Evolutionary conservation across 345 rosid species (phyloP).

Genomic region (Jatropha curcas): DNA sequence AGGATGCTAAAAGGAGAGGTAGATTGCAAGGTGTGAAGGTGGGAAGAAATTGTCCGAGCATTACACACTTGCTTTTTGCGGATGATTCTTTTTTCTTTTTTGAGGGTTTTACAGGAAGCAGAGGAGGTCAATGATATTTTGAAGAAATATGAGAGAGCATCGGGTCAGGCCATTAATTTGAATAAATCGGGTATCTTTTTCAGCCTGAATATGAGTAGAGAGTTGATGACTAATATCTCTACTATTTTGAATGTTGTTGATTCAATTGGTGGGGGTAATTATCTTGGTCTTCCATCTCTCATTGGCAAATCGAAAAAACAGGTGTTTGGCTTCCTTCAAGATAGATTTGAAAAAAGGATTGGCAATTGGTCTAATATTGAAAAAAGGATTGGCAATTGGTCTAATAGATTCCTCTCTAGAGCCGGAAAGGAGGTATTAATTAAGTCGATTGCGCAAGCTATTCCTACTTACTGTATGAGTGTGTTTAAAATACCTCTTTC

Average conservation of each 20-base stretch:
- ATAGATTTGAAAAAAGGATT: not conserved
- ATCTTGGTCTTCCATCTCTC: slow-evolving; percentile 1
- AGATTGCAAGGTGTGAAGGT: not conserved
- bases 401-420: not conserved
- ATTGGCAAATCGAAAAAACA: not conserved
- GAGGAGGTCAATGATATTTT: not conserved
- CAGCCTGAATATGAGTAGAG: not conserved
- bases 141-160: not conserved
- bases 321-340: not conserved
- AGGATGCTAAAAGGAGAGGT: not conserved
- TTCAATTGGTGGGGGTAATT: not conserved
- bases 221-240: not conserved
- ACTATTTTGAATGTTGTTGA: not conserved
- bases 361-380: no score
- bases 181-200: not conserved
- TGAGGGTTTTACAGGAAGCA: not conserved
- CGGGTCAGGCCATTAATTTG: not conserved
- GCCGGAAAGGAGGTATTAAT: no score
- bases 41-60: not conserved
- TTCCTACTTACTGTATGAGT: no score
- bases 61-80: not conserved
- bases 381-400: no score
- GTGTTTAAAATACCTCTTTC: no score
- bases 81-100: slow-evolving; percentile 1
- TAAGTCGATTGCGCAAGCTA: no score